Evolutionary conservation across 1,284 basidiomycete species (phyloP), one percentile per base, ranked within the genome.

Genomic region (Lignosus rhinocerotis): DNA sequence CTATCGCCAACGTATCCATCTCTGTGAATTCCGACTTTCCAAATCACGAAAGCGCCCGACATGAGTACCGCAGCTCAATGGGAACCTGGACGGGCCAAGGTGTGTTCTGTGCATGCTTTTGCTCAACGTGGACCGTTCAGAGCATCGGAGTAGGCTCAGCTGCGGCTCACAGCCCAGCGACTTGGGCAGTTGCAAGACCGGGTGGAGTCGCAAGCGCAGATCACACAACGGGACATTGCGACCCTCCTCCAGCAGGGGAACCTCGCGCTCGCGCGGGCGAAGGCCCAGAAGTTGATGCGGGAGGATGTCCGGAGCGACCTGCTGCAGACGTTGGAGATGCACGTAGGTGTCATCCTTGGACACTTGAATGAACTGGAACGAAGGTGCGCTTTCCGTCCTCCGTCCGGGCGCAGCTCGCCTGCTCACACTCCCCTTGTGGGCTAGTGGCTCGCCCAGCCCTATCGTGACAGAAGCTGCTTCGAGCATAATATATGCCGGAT

Each of bases 111-210:
- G 12, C 32, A 30, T 34, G 12, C 3, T 9, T 4, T 32, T 51
- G 25, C 36, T 32, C 32, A 7, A 56, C 41, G 50, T 44, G 34
- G 33, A 33, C 38, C 30, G 36, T 53, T 47, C 53, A 59, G 25
- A 17, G 33, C 12, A 36, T 16, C 14, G 42, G 31, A 60, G 48
- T 60, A 91, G 89, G 73, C 78, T 19, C 83, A 88, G 61, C 76
- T 92, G 44, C 80, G 85, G 58, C 75, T 82, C 32, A 80, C 88
- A 7, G 81, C 83, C 45, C 85, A 87, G 64, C 78, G 80, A 47
- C 76, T 92, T 46, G 86, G 85, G 19, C 87, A 90, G 65, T 70
- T 89, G 19, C 86, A 88, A 66, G 83, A 86, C 65, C 84, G 81
- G 68, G 81, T 85, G 62, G 87, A 90, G 63, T 83, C 86, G 1